Conservation (phyloP, 441 rosid genomes). For the Pelargonium fulgidum region DNA sequence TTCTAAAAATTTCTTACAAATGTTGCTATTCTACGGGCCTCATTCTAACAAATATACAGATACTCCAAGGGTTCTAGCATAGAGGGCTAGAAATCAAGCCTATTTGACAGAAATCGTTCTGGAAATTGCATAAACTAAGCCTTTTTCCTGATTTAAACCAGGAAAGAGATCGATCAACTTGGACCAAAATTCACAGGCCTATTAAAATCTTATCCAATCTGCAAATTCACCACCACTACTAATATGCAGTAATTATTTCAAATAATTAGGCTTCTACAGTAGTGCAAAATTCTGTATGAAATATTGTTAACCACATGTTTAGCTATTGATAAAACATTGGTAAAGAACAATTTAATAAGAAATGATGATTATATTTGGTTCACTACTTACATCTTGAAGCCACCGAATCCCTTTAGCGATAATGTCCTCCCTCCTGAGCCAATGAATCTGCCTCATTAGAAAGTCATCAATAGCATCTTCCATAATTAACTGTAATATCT, state of each 20-base stretch:
- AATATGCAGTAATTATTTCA: background rate
- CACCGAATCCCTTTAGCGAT: conserved; percentile 71
- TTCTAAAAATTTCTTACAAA: too few species aligned
- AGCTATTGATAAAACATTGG: conserved; percentile 7
- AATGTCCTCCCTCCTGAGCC: conserved; percentile 79
- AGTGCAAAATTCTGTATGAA: background rate
- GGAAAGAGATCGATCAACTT: too few species aligned
- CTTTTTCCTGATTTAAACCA: too few species aligned
- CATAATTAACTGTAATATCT: conserved; percentile 87
- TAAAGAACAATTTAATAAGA: background rate
- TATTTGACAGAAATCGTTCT: too few species aligned
- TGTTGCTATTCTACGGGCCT: too few species aligned
- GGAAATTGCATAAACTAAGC: too few species aligned
- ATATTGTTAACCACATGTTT: background rate
- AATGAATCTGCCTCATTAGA: conserved; percentile 73
- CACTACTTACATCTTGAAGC: conserved; percentile 80
- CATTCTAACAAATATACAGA: too few species aligned
- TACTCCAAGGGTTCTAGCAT: too few species aligned
- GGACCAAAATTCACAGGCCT: too few species aligned
- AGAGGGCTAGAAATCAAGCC: too few species aligned
- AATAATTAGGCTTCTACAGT: background rate
- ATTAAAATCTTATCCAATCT: too few species aligned
- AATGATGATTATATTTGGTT: conserved; percentile 8
- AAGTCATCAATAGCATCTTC: conserved; percentile 98
- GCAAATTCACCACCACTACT: too few species aligned